Base-by-base conservation (phyloP, 2,329 filamentous ascomycete genomes). In the Ambrosiella cleistominuta region DNA sequence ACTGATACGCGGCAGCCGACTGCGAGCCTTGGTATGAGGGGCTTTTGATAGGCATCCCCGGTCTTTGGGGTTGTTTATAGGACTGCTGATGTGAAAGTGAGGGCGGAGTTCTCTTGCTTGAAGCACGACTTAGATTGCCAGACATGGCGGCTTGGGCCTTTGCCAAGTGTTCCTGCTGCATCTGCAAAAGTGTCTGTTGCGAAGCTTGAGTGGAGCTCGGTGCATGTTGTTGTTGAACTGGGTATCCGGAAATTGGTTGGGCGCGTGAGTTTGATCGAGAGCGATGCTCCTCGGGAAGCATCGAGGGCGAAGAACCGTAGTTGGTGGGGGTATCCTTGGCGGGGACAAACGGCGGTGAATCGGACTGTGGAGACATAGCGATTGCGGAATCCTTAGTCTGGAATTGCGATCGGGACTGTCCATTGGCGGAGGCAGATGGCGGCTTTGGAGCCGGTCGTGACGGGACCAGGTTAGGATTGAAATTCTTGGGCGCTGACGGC, bases 381-480 rank as follows among this genome's bases (percentile, higher is more conserved):
- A 83, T 82, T 44, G 76, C 80, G 27, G 80, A 82, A 65, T 84
- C 81, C 66, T 78, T 86, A 58, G 72, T 72, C 50, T 70, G 68
- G 66, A 79, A 79, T 17, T 79, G 76, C 19, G 76, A 56, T 55
- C 59, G 57, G 19, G 54, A 72, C 35, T 79, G 74, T 13, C 81
- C 77, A 42, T 77, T 76, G 55, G 76, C 70, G 64, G 75, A 75
- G 66, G 77, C 78, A 54, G 91, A 58, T 35, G 59, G 93, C n/a
- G 91, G 87, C 69, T 86, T 87, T 56, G 90, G 93, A 51, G 91
- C 89, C 57, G 88, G 86, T 61, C 93, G 81, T 66, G 81, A 86
- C 54, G 93, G 90, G 66, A 95, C 77, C 65, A 89, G 73, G 62
- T 57, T 57, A 12, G 59, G 55, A 44, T 78, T 77, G 61, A 77